These are phyloP conservation scores for Pseudogymnoascus sp. DNA, from an alignment of 2,329 filamentous ascomycete species.

Conservation along the genomic window DNA sequence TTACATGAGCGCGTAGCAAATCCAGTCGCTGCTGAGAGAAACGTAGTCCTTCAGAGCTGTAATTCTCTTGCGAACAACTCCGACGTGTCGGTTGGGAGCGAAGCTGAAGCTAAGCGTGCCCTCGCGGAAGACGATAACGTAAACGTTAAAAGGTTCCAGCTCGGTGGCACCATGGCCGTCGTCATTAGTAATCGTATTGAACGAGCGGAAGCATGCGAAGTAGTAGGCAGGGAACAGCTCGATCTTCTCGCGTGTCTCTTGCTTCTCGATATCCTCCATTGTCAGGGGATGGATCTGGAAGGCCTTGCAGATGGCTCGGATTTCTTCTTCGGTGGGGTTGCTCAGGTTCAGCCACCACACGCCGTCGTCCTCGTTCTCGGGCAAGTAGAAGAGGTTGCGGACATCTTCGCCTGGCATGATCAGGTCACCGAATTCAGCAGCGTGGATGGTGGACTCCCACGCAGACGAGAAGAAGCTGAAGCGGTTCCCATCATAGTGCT, in stretches of 20 bases:
- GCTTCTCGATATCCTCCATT: conserved; percentile 89
- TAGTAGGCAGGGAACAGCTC: conserved; percentile 97
- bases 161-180: conserved; percentile 59
- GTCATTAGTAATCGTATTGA: conserved; percentile 63
- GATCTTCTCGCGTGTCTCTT: conserved; percentile 96
- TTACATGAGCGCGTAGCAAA: conserved; percentile 95
- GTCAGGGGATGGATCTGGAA: conserved; percentile 95
- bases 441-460: conserved; percentile 86
- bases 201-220: conserved; percentile 94
- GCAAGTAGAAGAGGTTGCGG: conserved; percentile 70
- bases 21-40: conserved; percentile 92
- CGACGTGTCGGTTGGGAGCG: conserved; percentile 74
- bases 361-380: conserved; percentile 56
- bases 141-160: conserved; percentile 91
- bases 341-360: conserved; percentile 99
- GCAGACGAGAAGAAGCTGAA: conserved; percentile 98
- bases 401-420: conserved; percentile 85
- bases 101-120: conserved; percentile 94
- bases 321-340: conserved; percentile 80
- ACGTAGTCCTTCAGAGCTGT: conserved; percentile 90
- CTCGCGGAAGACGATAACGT: conserved; percentile 93
- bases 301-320: conserved; percentile 79
- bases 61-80: conserved; percentile 85
- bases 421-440: conserved; percentile 77
- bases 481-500: conserved; percentile 57